Evolutionary conservation across 2,329 filamentous ascomycete species (phyloP).

Genomic region (Fusarium newnesense): DNA sequence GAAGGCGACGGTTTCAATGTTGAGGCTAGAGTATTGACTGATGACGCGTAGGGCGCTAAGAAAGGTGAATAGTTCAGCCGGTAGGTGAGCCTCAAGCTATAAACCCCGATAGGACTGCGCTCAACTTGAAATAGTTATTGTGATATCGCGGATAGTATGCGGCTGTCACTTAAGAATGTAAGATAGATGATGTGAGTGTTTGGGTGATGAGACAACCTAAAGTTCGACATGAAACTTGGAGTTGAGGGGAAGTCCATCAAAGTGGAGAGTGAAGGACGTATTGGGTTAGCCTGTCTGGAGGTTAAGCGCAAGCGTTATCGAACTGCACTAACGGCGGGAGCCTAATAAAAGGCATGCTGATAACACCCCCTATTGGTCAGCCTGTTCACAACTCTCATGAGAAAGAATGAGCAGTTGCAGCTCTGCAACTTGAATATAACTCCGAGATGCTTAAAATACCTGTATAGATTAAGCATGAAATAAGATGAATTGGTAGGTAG

Average conservation of each 20-base stretch:
- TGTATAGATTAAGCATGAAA: neutral
- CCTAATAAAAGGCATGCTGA: slow-evolving; percentile 13
- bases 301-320: slow-evolving; percentile 8
- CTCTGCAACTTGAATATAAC: neutral
- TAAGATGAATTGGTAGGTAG: neutral
- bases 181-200: neutral
- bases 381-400: neutral
- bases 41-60: slow-evolving; percentile 16
- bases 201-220: slow-evolving; percentile 6
- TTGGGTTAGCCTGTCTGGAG: slow-evolving; percentile 9
- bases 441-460: neutral
- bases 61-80: neutral
- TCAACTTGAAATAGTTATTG: neutral
- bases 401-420: neutral
- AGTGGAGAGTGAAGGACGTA: slow-evolving; percentile 13
- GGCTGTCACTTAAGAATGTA: neutral
- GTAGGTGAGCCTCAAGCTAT: neutral
- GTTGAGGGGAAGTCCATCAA: slow-evolving; percentile 32
- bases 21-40: slow-evolving; percentile 6
- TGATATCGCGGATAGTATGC: neutral
- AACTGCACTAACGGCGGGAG: slow-evolving; percentile 27
- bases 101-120: neutral
- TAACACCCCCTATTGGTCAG: slow-evolving; percentile 1
- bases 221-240: slow-evolving; percentile 31
- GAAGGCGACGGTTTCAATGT: neutral